Base-by-base conservation (phyloP, 768 basidiomycete species). In the Mycena chlorophos region DNA sequence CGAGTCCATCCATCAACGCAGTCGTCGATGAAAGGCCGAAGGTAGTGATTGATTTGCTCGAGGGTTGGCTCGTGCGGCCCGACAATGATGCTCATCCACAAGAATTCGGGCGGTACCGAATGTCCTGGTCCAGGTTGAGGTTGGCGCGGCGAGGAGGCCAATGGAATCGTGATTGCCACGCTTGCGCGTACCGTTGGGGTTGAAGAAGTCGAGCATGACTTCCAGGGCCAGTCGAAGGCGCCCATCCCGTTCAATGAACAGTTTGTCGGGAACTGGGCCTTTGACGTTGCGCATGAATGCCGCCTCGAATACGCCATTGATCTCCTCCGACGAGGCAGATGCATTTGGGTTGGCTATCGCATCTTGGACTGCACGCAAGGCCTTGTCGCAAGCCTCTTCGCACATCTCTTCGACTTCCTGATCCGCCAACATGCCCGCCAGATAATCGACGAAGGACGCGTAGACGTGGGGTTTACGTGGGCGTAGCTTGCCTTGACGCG, bases 121-220 rank as follows among this genome's bases (percentile, higher is more conserved):
- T n/a, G n/a, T n/a, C n/a, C n/a, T n/a, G n/a, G n/a, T n/a, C n/a
- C n/a, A n/a, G 48, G 27, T 69, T 69, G 23, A 65, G 30, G 53
- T 63, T 69, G 6, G 54, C 58, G n/a, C n/a, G n/a, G n/a, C n/a
- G n/a, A n/a, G n/a, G n/a, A n/a, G n/a, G n/a, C n/a, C n/a, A n/a
- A 57, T 26, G 14, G 65, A 68, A 1, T 42, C 47, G 2, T 16
- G 47, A 3, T 55, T 56, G 2, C 63, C 62, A 2, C 29, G 34
- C 20, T 57, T 17, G 2, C 40, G 52, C 42, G 60, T 69, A 2
- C 64, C 65, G 13, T 65, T 52, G 1, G 65, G 60, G 30, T 70
- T 68, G 57, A 71, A 69, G 34, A 66, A 68, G 43, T 71, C 64
- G 1, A 69, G 25, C 12, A 60, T 42, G 0, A 71, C 39, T 0